These are phyloP conservation scores for Fusarium penzigii DNA, from an alignment of 2,329 filamentous ascomycete species.

Conservation along the genomic window DNA sequence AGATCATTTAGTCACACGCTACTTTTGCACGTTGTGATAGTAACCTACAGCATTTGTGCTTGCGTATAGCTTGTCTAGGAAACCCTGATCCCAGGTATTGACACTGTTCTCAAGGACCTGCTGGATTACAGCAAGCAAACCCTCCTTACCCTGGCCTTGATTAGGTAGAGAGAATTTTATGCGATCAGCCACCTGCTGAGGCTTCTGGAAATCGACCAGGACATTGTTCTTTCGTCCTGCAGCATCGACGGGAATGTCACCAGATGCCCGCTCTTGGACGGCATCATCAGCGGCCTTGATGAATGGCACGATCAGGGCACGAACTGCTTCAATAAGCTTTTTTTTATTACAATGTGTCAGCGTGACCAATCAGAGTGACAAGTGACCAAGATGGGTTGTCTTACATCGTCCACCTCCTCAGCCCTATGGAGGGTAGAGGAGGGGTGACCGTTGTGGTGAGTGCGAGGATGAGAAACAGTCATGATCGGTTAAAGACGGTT, in stretches of 20 bases:
- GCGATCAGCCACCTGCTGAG: conserved; percentile 56
- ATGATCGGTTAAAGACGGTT: conserved; percentile 21
- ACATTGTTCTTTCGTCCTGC: conserved; percentile 49
- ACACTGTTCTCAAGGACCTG: conserved; percentile 81
- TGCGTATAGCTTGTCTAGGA: conserved; percentile 93
- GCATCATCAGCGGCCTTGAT: conserved; percentile 70
- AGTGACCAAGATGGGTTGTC: conserved; percentile 8
- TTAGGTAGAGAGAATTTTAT: conserved; percentile 61
- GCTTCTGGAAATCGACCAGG: conserved; percentile 64
- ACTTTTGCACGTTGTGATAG: neutral
- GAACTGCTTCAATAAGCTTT: conserved; percentile 69
- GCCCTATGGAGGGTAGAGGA: conserved; percentile 32
- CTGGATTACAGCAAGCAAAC: conserved; percentile 69
- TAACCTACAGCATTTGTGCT: conserved; percentile 74
- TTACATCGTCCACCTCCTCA: conserved; percentile 35
- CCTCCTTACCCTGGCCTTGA: conserved; percentile 66
- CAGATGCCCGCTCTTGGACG: conserved; percentile 50
- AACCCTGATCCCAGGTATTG: conserved; percentile 98
- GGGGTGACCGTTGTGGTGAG: conserved; percentile 20
- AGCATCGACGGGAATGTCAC: conserved; percentile 46
- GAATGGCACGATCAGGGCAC: conserved; percentile 69
- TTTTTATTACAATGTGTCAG: conserved; percentile 17
- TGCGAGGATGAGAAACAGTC: conserved; percentile 26
- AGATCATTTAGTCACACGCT: conserved; percentile 1
- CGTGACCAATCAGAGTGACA: conserved; percentile 11